Evolutionary conservation across 345 rosid species (phyloP), one percentile per base, ranked within the genome.

Genomic region (Eucalyptus polyanthemos): DNA sequence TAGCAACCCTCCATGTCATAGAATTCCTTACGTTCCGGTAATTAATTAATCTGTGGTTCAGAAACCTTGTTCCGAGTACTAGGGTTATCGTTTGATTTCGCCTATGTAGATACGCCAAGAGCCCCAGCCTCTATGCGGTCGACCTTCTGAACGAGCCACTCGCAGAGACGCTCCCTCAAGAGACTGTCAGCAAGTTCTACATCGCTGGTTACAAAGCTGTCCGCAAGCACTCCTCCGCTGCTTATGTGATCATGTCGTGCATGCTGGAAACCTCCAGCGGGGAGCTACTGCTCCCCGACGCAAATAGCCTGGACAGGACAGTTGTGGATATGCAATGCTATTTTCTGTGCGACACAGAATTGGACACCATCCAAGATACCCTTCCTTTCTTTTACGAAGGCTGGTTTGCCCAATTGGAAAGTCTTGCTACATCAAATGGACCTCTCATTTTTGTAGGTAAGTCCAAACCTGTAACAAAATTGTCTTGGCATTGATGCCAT

Each of bases 301-400:
- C 95, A 5, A 93, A 69, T 89, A 93, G 90, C 86, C 88, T 93
- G n/a, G 50, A 9, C 9, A 49, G 93, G 65, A 19, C 94, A 14
- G 96, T 95, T n/a, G 93, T 94, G 50, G 97, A 95, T 86, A 90
- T 92, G 69, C 97, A 94, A 49, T 94, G 93, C 76, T 95, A 93
- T 93, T 94, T 89, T 51, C 91, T 95, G 88, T 94, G 91, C 90
- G 22, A 53, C 2, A 54, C 65, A 65, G 19, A 9, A 4, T 93
- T 93, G 76, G 22, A 92, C 86, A 49, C 50, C 87, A 91, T 93
- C 88, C 94, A 94, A 16, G 91, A 92, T 81, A 95, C 92, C 91
- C 93, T 93, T 19, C 94, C 94, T 86, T 93, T 93, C 89, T 25
- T 95, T 54, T 3, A 89, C 81, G 87, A 83, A 7, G 89, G 91